Evolutionary conservation across 192 early-diverging fungal genomes (phyloP).

Genomic region (Backusella tuberculispora): DNA sequence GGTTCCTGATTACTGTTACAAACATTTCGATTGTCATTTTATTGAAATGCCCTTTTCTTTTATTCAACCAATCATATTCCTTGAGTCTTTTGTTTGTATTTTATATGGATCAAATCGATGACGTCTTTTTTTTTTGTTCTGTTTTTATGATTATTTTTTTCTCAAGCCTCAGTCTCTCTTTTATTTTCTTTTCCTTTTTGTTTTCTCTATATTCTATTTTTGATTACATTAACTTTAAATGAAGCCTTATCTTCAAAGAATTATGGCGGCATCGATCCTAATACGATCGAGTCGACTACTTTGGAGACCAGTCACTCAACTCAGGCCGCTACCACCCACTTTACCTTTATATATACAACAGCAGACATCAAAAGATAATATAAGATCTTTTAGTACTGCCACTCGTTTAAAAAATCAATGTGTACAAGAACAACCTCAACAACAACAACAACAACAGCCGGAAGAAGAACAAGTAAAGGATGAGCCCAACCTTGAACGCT

Average conservation of each 20-base stretch:
- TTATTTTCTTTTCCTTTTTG: background rate
- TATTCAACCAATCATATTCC: background rate
- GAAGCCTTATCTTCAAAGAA: conserved; percentile 19
- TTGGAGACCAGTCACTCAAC: background rate
- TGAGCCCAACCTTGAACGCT: background rate
- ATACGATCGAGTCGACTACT: background rate
- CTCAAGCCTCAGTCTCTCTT: background rate
- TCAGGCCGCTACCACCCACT: background rate
- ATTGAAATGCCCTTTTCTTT: background rate
- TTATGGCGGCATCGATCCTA: conserved; percentile 11
- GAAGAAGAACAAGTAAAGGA: background rate
- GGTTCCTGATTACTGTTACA: background rate
- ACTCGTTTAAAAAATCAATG: background rate
- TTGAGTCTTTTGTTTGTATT: background rate
- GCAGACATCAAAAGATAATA: background rate
- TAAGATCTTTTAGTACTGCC: background rate
- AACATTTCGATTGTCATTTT: background rate
- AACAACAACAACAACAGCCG: background rate
- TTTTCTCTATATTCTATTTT: background rate
- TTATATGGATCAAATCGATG: background rate
- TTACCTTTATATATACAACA: conserved; percentile 3
- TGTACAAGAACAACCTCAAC: background rate
- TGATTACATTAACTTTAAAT: background rate
- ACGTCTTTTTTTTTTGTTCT: background rate
- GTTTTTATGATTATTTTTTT: background rate